Evolutionary conservation across 495 filamentous ascomycete genomes (phyloP).

Genomic region (Penicillium tannophilum): DNA sequence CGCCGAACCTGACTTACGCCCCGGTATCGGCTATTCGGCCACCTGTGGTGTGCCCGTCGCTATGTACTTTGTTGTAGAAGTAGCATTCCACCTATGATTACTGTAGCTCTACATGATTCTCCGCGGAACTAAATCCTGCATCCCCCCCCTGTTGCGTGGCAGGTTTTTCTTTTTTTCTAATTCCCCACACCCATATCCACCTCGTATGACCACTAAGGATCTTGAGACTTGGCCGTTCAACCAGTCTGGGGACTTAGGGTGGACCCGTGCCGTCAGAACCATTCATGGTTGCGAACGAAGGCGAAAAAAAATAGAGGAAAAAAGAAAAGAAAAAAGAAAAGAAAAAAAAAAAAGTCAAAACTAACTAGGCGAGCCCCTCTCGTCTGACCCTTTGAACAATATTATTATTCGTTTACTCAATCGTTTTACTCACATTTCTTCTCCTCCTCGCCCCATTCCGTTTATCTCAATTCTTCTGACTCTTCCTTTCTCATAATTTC

Average conservation of each 20-base stretch:
- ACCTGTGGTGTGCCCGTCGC: neutral
- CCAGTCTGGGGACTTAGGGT: slow-evolving; percentile 14
- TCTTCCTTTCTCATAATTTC: slow-evolving; percentile 41
- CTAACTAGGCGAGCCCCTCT: slow-evolving; percentile 22
- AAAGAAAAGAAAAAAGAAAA: slow-evolving; percentile 18
- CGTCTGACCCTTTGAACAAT: slow-evolving; percentile 16
- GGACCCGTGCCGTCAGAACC: slow-evolving; percentile 24
- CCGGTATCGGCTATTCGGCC: slow-evolving; percentile 31
- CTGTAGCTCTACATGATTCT: slow-evolving; percentile 6
- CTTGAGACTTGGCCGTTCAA: neutral
- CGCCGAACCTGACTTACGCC: slow-evolving; percentile 3
- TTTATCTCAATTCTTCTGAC: slow-evolving; percentile 36
- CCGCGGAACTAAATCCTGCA: slow-evolving; percentile 12
- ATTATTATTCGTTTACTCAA: slow-evolving; percentile 46
- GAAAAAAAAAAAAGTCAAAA: slow-evolving; percentile 22
- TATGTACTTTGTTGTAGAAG: neutral
- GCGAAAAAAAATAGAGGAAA: slow-evolving; percentile 12
- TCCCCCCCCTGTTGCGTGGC: neutral
- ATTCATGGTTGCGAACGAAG: slow-evolving; percentile 14
- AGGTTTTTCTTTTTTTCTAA: slow-evolving; percentile 4
- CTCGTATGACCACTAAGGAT: slow-evolving; percentile 6
- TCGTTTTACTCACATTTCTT: slow-evolving; percentile 22
- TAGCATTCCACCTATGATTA: neutral
- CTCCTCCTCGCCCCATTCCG: slow-evolving; percentile 28
- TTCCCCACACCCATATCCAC: neutral